phyloP scores from a whole-genome alignment of 2,329 filamentous ascomycete genomes.

The Pestalotiopsis sp. region DNA sequence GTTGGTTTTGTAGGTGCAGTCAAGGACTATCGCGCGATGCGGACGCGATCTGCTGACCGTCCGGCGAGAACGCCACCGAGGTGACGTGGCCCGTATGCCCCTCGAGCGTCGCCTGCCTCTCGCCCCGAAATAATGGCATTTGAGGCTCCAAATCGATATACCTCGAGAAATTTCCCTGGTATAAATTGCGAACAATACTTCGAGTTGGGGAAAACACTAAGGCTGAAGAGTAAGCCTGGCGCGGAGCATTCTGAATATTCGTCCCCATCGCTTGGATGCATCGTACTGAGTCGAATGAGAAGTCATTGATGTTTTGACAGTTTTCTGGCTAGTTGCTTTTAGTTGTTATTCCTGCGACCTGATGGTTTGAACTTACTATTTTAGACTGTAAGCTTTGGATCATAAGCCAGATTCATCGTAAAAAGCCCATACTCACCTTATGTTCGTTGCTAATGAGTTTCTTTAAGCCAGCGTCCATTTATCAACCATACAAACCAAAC shows the following conservation, averaged over 20 bases:
- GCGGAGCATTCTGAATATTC: slow-evolving; percentile 27
- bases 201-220: slow-evolving; percentile 29
- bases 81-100: neutral
- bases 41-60: slow-evolving; percentile 13
- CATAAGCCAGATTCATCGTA: too few species aligned
- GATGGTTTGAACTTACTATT: slow-evolving; percentile 7
- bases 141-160: slow-evolving; percentile 17
- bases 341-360: slow-evolving; percentile 16
- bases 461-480: too few species aligned
- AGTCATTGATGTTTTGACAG: slow-evolving; percentile 13
- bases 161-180: slow-evolving; percentile 17
- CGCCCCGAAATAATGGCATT: slow-evolving; percentile 18
- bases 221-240: slow-evolving; percentile 34
- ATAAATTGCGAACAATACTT: slow-evolving; percentile 26
- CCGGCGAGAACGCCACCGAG: slow-evolving; percentile 16
- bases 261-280: slow-evolving; percentile 20
- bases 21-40: slow-evolving; percentile 8
- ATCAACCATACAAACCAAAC: too few species aligned
- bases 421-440: too few species aligned
- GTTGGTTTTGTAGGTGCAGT: too few species aligned
- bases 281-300: slow-evolving; percentile 26
- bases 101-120: slow-evolving; percentile 13
- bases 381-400: slow-evolving; percentile 12
- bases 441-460: too few species aligned
- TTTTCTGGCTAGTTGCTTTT: slow-evolving; percentile 9